Conservation (phyloP, 176 grass and related monocot genomes). For the Lolium multiflorum region DNA sequence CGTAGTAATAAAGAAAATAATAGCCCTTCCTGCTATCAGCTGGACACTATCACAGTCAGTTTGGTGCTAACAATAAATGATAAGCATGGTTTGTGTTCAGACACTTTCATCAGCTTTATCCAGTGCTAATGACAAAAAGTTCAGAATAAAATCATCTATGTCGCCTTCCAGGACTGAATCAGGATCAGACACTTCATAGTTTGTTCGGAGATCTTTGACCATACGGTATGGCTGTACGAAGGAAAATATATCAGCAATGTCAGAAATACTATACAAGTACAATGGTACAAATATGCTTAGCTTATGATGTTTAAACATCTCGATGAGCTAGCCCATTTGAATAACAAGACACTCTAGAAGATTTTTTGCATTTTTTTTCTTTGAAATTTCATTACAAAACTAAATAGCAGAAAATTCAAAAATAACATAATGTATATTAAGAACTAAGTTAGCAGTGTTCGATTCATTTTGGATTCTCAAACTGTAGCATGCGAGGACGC, state of each 20-base stretch:
- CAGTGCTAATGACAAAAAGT: conserved; percentile 69
- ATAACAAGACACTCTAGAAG: background rate
- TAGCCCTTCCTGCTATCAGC: background rate
- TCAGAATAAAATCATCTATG: conserved; percentile 88
- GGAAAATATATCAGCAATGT: conserved; percentile 1
- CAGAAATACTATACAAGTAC: conserved; percentile 13
- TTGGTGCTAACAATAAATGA: background rate
- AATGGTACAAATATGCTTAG: background rate
- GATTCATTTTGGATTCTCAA: conserved; percentile 31
- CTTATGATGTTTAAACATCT: background rate
- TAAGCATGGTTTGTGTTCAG: conserved; percentile 47
- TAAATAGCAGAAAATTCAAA: background rate
- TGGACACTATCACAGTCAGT: background rate
- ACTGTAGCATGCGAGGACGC: background rate
- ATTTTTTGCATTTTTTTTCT: background rate
- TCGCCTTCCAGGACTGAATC: conserved; percentile 87
- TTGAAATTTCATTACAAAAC: background rate
- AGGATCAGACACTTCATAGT: conserved; percentile 91
- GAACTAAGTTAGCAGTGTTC: background rate
- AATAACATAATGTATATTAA: background rate
- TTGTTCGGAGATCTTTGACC: conserved; percentile 97
- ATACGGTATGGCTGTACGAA: conserved; percentile 82
- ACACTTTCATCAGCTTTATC: conserved; percentile 66
- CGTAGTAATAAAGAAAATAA: conserved; percentile 20
- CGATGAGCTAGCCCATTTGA: conserved; percentile 22